Base-by-base conservation (phyloP, 768 basidiomycete genomes). In the Boletus pseudo-olivaceus region DNA sequence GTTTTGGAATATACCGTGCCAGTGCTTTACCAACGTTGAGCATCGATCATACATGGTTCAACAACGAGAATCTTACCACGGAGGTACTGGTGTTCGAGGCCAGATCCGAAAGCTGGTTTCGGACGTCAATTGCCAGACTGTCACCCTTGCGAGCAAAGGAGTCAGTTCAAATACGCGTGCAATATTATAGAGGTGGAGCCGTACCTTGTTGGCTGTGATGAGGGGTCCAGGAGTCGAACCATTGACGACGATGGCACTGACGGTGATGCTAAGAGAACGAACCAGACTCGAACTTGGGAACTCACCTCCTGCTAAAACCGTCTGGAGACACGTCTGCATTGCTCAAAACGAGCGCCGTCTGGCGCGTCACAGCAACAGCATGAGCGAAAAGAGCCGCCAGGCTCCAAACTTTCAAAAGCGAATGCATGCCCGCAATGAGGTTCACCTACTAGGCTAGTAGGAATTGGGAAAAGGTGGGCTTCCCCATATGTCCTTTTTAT, bases 1-100 rank as follows among this genome's bases (percentile, higher is more conserved):
- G 17, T 68, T 53, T 57, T 80, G 79, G 54, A 74, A 76, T 8
- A 81, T 33, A 8, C 79, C 79, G 52, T 81, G 79, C 79, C 79
- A 80, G 48, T 76, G 75, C 61, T 67, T 47, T 34, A 50, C 44
- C 11, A 37, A 17, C 37, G n/a, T 15, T 58, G 7, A 51, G 38
- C 20, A 35, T 45, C 8, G n/a, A 40, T n/a, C 0, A 33, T 8
- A n/a, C n/a, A 15, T 9, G 15, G 10, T 26, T 29, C 6, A 7
- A 17, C 41, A 7, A 42, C 33, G 19, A 43, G n/a, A 23, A 35
- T 43, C 72, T 42, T 64, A 77, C 76, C 47, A 78, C 65, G 9
- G 75, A 75, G 7, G 76, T 78, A 23, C 66, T 70, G n/a, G 65
- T 67, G 37, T 74, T 57, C 73, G 75, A 75, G 15, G 72, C 67